Conservation (phyloP, 148 eudicot genomes). For the Vaccinium macrocarpon region DNA sequence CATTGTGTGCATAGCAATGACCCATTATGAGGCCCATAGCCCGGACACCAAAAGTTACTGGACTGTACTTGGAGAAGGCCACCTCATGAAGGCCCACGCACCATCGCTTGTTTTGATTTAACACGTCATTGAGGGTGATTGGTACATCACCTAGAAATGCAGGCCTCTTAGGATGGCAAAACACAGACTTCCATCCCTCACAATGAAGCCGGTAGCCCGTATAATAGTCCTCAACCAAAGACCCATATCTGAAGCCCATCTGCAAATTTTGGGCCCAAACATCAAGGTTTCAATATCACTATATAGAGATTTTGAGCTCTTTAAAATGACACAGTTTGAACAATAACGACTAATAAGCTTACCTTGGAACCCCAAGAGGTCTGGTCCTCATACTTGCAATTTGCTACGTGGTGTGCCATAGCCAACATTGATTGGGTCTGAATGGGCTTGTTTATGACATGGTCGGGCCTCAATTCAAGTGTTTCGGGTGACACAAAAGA, state of each 20-base stretch:
- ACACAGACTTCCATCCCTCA: constrained; percentile 56
- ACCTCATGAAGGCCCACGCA: constrained; percentile 52
- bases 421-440: constrained; percentile 1
- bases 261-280: constrained; percentile 14
- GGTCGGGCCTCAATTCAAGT: constrained; percentile 25
- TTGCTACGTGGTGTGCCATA: constrained; percentile 27
- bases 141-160: constrained; percentile 64
- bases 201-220: constrained; percentile 53
- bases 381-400: constrained; percentile 30
- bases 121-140: constrained; percentile 31
- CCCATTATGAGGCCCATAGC: constrained; percentile 45
- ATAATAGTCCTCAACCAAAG: constrained; percentile 53
- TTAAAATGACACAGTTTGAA: too few species aligned
- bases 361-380: constrained; percentile 42
- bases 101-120: constrained; percentile 58
- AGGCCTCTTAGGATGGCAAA: constrained; percentile 50
- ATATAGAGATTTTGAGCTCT: too few species aligned
- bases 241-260: constrained; percentile 69
- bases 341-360: background rate
- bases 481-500: constrained; percentile 16
- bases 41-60: constrained; percentile 39
- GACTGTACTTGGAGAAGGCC: constrained; percentile 36
- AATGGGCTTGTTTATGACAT: constrained; percentile 16
- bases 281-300: background rate
- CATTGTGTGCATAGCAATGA: constrained; percentile 33